Evolutionary conservation across 2,329 filamentous ascomycete species (phyloP).

Genomic region (Penicillium sp.): DNA sequence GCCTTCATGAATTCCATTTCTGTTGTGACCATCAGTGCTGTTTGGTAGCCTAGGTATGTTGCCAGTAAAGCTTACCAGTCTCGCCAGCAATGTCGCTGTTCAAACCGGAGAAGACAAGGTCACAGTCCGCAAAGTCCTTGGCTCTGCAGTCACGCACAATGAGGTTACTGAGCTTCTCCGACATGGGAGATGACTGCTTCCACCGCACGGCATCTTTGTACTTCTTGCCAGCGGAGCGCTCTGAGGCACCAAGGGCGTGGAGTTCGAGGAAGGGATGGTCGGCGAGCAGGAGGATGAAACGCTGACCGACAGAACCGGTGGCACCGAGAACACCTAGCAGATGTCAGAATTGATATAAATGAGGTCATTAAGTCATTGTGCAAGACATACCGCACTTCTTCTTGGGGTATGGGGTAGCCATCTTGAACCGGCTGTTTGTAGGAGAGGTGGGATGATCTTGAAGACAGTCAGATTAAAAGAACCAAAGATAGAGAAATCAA

Average conservation of each 20-base stretch:
- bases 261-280: slow-evolving; percentile 84
- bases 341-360: slow-evolving; percentile 17
- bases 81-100: slow-evolving; percentile 92
- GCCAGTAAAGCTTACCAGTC: slow-evolving; percentile 63
- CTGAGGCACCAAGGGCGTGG: slow-evolving; percentile 85
- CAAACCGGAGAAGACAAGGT: slow-evolving; percentile 88
- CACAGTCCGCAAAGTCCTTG: slow-evolving; percentile 81
- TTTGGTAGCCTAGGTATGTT: neutral
- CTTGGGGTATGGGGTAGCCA: slow-evolving; percentile 30
- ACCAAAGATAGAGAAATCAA: neutral
- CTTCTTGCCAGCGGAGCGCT: slow-evolving; percentile 85
- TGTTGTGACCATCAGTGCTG: slow-evolving; percentile 35
- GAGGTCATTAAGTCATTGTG: neutral
- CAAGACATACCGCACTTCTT: slow-evolving; percentile 41
- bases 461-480: neutral
- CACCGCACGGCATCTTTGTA: slow-evolving; percentile 93
- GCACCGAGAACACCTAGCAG: slow-evolving; percentile 73
- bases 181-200: slow-evolving; percentile 89
- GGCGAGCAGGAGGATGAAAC: slow-evolving; percentile 89
- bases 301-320: slow-evolving; percentile 91
- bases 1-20: slow-evolving; percentile 89
- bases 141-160: slow-evolving; percentile 83
- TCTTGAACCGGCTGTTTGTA: neutral
- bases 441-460: neutral
- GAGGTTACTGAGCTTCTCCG: slow-evolving; percentile 70